phyloP scores from a whole-genome alignment of 768 basidiomycete species.

The Mycena indigotica region DNA sequence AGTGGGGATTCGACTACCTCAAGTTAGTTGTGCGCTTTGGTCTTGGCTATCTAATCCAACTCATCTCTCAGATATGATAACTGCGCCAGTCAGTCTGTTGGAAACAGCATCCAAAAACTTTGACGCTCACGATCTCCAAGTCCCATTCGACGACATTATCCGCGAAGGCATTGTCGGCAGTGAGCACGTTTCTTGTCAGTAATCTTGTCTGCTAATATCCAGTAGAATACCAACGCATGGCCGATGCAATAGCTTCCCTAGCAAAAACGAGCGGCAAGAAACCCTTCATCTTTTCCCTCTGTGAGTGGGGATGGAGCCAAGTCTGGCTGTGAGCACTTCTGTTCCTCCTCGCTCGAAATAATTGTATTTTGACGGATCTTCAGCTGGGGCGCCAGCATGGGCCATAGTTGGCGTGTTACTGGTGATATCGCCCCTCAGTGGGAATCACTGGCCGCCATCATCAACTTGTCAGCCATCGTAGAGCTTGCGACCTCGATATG shows the following conservation, averaged over 20 bases:
- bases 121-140: conserved; percentile 34
- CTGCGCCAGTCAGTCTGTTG: conserved; percentile 51
- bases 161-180: conserved; percentile 58
- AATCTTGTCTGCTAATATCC: neutral
- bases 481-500: neutral
- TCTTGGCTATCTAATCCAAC: neutral
- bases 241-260: conserved; percentile 56
- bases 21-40: conserved; percentile 49
- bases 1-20: conserved; percentile 70
- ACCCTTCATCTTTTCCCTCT: conserved; percentile 60
- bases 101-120: too few relatives aligned
- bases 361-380: neutral
- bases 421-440: conserved; percentile 54
- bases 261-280: conserved; percentile 45
- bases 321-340: conserved; percentile 47
- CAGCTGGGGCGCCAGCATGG: conserved; percentile 57
- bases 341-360: neutral
- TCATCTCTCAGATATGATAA: conserved; percentile 48
- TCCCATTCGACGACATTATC: conserved; percentile 60
- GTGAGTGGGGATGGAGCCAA: conserved; percentile 68
- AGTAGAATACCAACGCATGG: conserved; percentile 68
- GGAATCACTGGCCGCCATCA: conserved; percentile 56
- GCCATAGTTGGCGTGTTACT: conserved; percentile 70
- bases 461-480: conserved; percentile 50
- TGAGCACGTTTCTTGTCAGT: conserved; percentile 28